Evolutionary conservation across 2,329 filamentous ascomycete genomes (phyloP), one percentile per base, ranked within the genome.

Genomic region (Verticillium longisporum): DNA sequence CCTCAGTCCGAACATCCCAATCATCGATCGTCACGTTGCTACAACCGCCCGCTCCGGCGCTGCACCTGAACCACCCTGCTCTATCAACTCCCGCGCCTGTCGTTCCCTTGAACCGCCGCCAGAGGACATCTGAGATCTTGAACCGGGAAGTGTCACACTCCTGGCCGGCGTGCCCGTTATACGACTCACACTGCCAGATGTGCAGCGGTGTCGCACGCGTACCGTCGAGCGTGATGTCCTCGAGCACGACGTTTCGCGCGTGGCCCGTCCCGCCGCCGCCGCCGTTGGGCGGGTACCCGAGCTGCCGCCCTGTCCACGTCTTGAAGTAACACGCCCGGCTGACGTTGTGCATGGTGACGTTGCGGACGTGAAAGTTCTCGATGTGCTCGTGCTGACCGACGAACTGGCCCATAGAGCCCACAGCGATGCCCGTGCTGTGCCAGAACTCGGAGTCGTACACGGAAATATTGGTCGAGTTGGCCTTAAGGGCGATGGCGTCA

Each of bases 341-440:
- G 4, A 79, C 83, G 61, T 80, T 74, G 56, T 74, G 65, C 58
- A 77, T 77, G 2, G 72, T 73, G 36, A 84, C 75, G 65, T 84
- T 81, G 9, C 74, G 71, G 1, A 75, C 80, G 5, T 71, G 74
- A 38, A 86, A 73, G 60, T 79, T 77, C 66, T 82, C 75, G 13
- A 87, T 74, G 11, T 74, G 76, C 65, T 86, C 81, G 61, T 74
- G 79, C 2, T 68, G 63, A 10, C 72, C 76, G 0, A 77, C 71
- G 62, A 83, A 84, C 69, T 86, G 84, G 0, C 81, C 83, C 53
- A 87, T 81, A 33, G 78, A 82, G 2, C 83, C 84, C 15, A 87
- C 75, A 1, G 84, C 81, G n/a, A 86, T 71, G 2, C 82, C 82
- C 4, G 78, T 73, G 1, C 82, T 82, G 34, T 75, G 74, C 61